Evolutionary conservation across 116 monocot species (phyloP), one percentile per base, ranked within the genome.

Genomic region (Trichopus zeylanicus): DNA sequence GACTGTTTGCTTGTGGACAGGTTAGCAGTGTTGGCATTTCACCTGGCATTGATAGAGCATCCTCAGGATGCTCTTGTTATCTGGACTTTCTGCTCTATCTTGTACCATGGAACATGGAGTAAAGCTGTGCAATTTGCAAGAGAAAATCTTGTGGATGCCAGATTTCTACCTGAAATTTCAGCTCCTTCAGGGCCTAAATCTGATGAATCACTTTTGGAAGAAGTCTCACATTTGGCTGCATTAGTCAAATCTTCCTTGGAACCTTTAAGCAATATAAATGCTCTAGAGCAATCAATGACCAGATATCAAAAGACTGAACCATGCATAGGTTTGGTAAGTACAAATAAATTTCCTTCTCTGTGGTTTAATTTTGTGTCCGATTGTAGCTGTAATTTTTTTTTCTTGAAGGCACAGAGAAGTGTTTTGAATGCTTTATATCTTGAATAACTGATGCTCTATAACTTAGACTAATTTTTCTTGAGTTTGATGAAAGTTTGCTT

Each of bases 1-100:
- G 22, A 55, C 13, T 22, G 22, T 52, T 49, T 57, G 16, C 31
- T 32, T 32, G 37, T 33, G 19, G 61, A 71, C 89, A 94, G 94
- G 94, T 19, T 86, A 35, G 81, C 67, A 26, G 38, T 94, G 48
- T 56, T 94, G 61, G 86, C 83, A 61, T 89, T 94, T 75, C 94
- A 94, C 75, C 26, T 83, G 60, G 78, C 94, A 64, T 65, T 94
- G 35, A 48, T 94, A 61, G 52, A 81, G 51, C 59, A 71, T 62
- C 94, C 94, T 60, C 86, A 94, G 76, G 73, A 89, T 67, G 39
- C 83, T 37, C 54, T 71, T 26, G 78, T 81, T 16, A 57, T 94
- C 29, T 83, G 80, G 80, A 73, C 81, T 51, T 81, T 89, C 51
- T 66, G 83, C 26, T 75, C 86, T 51, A 56, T 89, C 53, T 47